Evolutionary conservation across 768 basidiomycete genomes (phyloP).

Genomic region (Phlegmacium glaucopus): DNA sequence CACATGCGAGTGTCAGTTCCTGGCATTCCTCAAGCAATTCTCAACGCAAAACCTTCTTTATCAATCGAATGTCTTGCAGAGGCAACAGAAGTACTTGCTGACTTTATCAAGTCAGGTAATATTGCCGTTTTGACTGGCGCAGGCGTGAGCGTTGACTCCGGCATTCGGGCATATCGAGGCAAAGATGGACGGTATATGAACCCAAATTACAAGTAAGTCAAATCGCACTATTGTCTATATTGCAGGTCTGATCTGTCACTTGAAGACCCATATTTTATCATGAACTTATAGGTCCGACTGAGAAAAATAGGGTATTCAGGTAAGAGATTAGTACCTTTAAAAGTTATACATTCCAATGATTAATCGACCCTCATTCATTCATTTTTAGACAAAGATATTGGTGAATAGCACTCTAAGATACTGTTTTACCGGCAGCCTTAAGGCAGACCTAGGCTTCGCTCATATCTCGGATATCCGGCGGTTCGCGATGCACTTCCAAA

Average conservation of each 20-base stretch:
- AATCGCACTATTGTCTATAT: background rate
- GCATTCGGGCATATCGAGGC: slow-evolving; percentile 93
- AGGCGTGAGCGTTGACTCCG: slow-evolving; percentile 93
- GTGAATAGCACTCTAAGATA: slow-evolving; percentile 19
- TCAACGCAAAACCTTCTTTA: slow-evolving; percentile 38
- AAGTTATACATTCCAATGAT: background rate
- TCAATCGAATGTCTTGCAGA: slow-evolving; percentile 39
- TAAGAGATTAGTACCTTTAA: slow-evolving; percentile 23
- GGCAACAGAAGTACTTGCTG: slow-evolving; percentile 57
- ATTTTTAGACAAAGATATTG: slow-evolving; percentile 79
- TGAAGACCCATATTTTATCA: slow-evolving; percentile 74
- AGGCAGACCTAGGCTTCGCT: slow-evolving; percentile 49
- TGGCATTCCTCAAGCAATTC: slow-evolving; percentile 60
- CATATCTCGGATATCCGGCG: slow-evolving; percentile 83
- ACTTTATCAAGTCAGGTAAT: slow-evolving; percentile 70
- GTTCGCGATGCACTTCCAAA: slow-evolving; percentile 84
- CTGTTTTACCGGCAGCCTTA: slow-evolving; percentile 6
- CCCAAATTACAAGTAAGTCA: slow-evolving; percentile 77
- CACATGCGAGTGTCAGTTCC: slow-evolving; percentile 81
- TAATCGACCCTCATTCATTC: background rate
- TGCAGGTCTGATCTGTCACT: slow-evolving; percentile 1
- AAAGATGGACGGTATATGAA: slow-evolving; percentile 84
- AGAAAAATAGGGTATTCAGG: slow-evolving; percentile 71
- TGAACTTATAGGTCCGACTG: slow-evolving; percentile 72
- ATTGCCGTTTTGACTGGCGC: slow-evolving; percentile 82